Conservation (phyloP, 1,284 basidiomycete genomes). For the Coniferiporia sulphurascens region DNA sequence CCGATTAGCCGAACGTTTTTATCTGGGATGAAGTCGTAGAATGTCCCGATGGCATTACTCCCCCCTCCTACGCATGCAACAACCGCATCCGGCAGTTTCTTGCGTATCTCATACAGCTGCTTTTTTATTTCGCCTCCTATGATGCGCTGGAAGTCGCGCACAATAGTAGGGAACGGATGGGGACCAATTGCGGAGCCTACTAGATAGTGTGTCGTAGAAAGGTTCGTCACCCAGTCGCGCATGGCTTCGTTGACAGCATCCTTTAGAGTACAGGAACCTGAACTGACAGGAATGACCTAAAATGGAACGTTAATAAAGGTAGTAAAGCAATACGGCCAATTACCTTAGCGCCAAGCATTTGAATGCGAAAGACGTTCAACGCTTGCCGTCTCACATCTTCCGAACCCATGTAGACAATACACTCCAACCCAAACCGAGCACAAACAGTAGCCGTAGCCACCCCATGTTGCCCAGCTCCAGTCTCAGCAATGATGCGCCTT, state of each 20-base stretch:
- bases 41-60: slow-evolving; percentile 95
- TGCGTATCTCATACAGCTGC: slow-evolving; percentile 71
- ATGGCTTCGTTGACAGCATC: slow-evolving; percentile 97
- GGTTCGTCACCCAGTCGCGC: slow-evolving; percentile 97
- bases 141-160: slow-evolving; percentile 95
- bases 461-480: slow-evolving; percentile 97
- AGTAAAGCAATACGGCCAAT: slow-evolving; percentile 11
- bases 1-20: slow-evolving; percentile 80
- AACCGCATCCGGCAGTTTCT: slow-evolving; percentile 90
- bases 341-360: slow-evolving; percentile 93
- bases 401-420: slow-evolving; percentile 97
- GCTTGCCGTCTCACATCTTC: slow-evolving; percentile 96
- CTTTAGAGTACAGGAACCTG: slow-evolving; percentile 93
- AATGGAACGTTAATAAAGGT: slow-evolving; percentile 1
- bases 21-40: slow-evolving; percentile 91
- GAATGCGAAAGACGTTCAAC: slow-evolving; percentile 96
- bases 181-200: slow-evolving; percentile 97
- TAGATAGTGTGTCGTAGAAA: slow-evolving; percentile 91
- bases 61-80: slow-evolving; percentile 98
- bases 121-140: slow-evolving; percentile 94
- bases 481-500: slow-evolving; percentile 97
- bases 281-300: slow-evolving; percentile 89
- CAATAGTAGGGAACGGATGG: slow-evolving; percentile 98
- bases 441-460: slow-evolving; percentile 98
- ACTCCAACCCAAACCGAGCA: slow-evolving; percentile 94